Evolutionary conservation across 2,329 filamentous ascomycete genomes (phyloP).

Genomic region (Fusarium caatingaense): DNA sequence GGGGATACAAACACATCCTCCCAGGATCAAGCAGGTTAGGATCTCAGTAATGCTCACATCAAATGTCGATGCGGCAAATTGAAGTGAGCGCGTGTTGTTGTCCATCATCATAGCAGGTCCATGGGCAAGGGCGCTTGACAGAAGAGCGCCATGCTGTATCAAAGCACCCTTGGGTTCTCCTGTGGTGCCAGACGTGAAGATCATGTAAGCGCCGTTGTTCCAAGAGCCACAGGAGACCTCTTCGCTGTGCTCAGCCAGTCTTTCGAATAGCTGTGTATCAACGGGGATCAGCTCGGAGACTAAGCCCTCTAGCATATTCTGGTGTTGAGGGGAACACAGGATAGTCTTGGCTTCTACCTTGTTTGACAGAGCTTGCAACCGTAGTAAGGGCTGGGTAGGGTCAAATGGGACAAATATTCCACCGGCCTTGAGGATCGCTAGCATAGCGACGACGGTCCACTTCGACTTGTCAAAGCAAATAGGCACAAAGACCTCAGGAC

Average conservation of each 20-base stretch:
- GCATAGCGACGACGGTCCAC: constrained; percentile 45
- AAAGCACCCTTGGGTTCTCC: constrained; percentile 39
- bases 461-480: constrained; percentile 49
- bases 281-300: constrained; percentile 34
- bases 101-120: constrained; percentile 43
- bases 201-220: constrained; percentile 39
- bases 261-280: constrained; percentile 23
- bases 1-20: constrained; percentile 51
- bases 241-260: neutral
- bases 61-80: constrained; percentile 50
- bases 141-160: constrained; percentile 36
- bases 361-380: constrained; percentile 19
- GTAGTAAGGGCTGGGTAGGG: constrained; percentile 36
- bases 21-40: constrained; percentile 34
- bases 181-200: constrained; percentile 38
- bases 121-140: constrained; percentile 35
- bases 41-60: constrained; percentile 47
- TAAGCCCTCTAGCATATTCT: constrained; percentile 19
- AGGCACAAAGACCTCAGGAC: constrained; percentile 44
- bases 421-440: constrained; percentile 45
- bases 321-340: constrained; percentile 39
- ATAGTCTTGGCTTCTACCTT: constrained; percentile 35
- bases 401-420: constrained; percentile 43
- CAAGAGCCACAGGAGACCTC: constrained; percentile 14
- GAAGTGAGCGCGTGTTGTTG: constrained; percentile 45